Evolutionary conservation across 75 land plant species (phyloP).

Genomic region (Adiantum capillusveneris): DNA sequence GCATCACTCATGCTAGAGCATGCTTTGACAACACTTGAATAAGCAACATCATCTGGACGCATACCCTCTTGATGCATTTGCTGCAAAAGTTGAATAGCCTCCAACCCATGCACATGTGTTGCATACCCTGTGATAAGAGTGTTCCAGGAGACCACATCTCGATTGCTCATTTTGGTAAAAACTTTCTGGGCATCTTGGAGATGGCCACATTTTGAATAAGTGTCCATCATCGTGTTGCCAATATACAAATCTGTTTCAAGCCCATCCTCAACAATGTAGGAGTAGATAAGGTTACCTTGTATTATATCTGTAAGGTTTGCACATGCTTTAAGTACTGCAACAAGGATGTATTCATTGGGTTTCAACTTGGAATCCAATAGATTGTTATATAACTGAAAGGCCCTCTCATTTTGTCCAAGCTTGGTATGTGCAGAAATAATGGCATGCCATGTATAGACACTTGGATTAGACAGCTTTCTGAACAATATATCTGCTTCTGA

Average conservation of each 20-base stretch:
- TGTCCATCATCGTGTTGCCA: conserved; percentile 20
- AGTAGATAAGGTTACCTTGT: conserved; percentile 24
- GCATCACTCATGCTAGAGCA: conserved; percentile 19
- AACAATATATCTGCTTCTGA: conserved; percentile 12
- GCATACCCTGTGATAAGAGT: conserved; percentile 33
- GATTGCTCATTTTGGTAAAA: conserved; percentile 12
- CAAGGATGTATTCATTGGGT: conserved; percentile 10
- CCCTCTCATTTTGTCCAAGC: conserved; percentile 4
- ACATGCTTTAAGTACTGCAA: conserved; percentile 33
- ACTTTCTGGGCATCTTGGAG: conserved; percentile 8
- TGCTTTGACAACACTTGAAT: conserved; percentile 18
- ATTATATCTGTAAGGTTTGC: conserved; percentile 25
- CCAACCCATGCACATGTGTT: conserved; percentile 25
- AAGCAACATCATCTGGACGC: conserved; percentile 22
- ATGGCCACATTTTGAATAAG: conserved; percentile 35
- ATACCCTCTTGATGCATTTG: conserved; percentile 22
- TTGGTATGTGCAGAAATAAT: conserved; percentile 10
- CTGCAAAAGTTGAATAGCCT: conserved; percentile 29
- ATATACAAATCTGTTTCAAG: conserved; percentile 15
- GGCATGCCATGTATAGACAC: conserved; percentile 7
- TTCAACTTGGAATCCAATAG: background rate
- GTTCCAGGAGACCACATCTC: conserved; percentile 32
- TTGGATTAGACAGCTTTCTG: background rate
- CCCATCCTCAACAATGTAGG: conserved; percentile 8
- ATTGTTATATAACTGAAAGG: conserved; percentile 1